phyloP scores from a whole-genome alignment of 1,139 yeast genomes.

The Candida tunisiensis region DNA sequence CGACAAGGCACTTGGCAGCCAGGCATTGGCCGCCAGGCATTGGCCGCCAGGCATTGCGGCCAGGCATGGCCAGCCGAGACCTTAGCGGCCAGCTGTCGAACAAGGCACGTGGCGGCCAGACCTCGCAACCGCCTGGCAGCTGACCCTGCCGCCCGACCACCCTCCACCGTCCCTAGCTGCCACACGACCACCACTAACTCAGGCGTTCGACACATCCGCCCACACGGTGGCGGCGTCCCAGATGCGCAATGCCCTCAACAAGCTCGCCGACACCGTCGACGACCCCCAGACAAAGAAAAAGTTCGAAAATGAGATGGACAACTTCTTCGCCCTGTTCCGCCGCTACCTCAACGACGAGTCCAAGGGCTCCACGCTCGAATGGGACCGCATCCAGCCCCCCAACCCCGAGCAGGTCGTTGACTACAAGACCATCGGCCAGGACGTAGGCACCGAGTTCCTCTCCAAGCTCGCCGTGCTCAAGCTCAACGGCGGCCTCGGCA shows the following conservation, averaged over 20 bases:
- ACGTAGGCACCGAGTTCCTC: slow-evolving; percentile 31
- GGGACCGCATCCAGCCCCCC: slow-evolving; percentile 96
- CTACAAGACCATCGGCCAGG: slow-evolving; percentile 32
- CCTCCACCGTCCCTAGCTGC: background rate
- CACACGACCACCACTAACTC: background rate
- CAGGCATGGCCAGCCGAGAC: no score
- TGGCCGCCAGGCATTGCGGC: no score
- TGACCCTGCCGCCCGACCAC: no score
- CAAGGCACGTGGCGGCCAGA: no score
- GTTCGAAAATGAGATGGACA: slow-evolving; percentile 89
- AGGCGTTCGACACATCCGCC: slow-evolving; percentile 85
- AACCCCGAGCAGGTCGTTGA: slow-evolving; percentile 74
- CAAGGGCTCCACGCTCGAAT: slow-evolving; percentile 64
- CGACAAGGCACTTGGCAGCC: no score
- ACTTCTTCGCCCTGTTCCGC: slow-evolving; percentile 84
- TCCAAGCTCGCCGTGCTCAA: slow-evolving; percentile 85
- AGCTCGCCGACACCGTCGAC: slow-evolving; percentile 61
- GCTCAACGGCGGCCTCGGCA: slow-evolving; percentile 95
- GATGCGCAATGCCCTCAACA: slow-evolving; percentile 92
- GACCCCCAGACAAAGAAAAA: slow-evolving; percentile 36
- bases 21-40: no score
- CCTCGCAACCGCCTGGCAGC: no score
- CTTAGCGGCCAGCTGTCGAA: no score
- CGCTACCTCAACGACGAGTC: slow-evolving; percentile 86
- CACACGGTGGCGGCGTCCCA: slow-evolving; percentile 95